phyloP scores from a whole-genome alignment of 306 rosid genomes.

The Fragaria iinumae region DNA sequence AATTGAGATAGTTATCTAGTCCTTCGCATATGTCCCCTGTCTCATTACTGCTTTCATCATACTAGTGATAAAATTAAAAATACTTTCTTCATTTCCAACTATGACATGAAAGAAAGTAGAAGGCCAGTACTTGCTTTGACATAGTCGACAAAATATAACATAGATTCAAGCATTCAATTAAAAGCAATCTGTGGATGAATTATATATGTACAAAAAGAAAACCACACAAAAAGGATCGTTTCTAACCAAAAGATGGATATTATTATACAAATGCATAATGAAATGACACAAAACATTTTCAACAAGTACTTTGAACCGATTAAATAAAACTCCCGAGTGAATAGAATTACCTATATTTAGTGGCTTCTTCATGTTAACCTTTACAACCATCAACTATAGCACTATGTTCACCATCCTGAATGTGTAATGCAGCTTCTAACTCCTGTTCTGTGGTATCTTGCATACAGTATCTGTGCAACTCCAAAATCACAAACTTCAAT shows the following conservation, averaged over 20 bases:
- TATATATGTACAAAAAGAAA: constrained; percentile 5
- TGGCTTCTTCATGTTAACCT: constrained; percentile 29
- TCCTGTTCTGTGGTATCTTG: constrained; percentile 16
- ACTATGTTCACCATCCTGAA: constrained; percentile 18
- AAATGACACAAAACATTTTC: constrained; percentile 28
- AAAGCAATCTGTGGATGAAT: constrained; percentile 12
- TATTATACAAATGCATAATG: constrained; percentile 26
- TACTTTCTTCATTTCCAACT: neutral
- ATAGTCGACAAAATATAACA: neutral
- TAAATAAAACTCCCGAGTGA: constrained; percentile 15
- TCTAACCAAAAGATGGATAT: constrained; percentile 25
- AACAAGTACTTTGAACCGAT: constrained; percentile 32
- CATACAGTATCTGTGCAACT: constrained; percentile 18
- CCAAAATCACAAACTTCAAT: constrained; percentile 21
- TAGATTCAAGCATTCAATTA: neutral
- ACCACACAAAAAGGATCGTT: constrained; percentile 19
- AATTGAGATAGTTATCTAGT: neutral
- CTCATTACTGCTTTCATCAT: neutral
- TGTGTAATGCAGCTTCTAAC: constrained; percentile 21
- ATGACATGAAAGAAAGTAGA: neutral
- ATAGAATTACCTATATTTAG: constrained; percentile 19
- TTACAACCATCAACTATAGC: constrained; percentile 23
- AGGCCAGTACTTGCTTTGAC: neutral
- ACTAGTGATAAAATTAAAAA: neutral
- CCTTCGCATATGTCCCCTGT: neutral